phyloP scores from a whole-genome alignment of 2,329 filamentous ascomycete species.

The Xylaria sp. region DNA sequence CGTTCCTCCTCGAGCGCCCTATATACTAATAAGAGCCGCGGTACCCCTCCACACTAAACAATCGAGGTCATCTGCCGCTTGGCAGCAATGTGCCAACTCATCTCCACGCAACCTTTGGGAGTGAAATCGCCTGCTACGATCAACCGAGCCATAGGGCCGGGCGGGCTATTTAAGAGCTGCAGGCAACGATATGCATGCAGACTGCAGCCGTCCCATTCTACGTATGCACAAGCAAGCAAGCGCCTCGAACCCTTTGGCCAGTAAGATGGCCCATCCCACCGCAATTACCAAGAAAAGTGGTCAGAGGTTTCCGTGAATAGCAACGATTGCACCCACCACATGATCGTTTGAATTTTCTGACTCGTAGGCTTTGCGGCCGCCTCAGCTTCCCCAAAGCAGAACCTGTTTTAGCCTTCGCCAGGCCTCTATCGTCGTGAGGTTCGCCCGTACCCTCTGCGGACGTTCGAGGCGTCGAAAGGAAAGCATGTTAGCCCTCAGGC shows the following conservation, averaged over 20 bases:
- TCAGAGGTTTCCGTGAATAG: slow-evolving; percentile 23
- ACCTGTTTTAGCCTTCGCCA: neutral
- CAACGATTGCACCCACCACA: slow-evolving; percentile 25
- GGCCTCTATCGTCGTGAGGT: neutral
- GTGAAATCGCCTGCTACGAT: slow-evolving; percentile 18
- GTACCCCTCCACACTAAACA: slow-evolving; percentile 14
- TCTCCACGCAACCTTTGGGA: slow-evolving; percentile 13
- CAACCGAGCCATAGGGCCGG: slow-evolving; percentile 27
- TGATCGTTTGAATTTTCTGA: slow-evolving; percentile 23
- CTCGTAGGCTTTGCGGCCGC: slow-evolving; percentile 10
- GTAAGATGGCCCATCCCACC: slow-evolving; percentile 21
- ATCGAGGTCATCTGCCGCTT: slow-evolving; percentile 25
- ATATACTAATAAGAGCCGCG: slow-evolving; percentile 9
- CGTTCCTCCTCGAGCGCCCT: neutral
- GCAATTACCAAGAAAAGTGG: slow-evolving; percentile 18
- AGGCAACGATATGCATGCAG: slow-evolving; percentile 28
- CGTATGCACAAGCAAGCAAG: slow-evolving; percentile 22
- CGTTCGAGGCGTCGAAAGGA: neutral
- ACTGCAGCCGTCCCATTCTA: slow-evolving; percentile 26
- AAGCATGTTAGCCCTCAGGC: neutral
- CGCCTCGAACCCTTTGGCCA: slow-evolving; percentile 20
- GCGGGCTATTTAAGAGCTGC: slow-evolving; percentile 28
- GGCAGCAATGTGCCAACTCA: slow-evolving; percentile 27
- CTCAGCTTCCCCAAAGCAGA: slow-evolving; percentile 12
- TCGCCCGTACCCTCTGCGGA: no score